Percentiles rank a stretch among this genome's conserved stretches.
phyloP scores from a whole-genome alignment of 768 basidiomycete genomes.

The Psilocybe sp. region DNA sequence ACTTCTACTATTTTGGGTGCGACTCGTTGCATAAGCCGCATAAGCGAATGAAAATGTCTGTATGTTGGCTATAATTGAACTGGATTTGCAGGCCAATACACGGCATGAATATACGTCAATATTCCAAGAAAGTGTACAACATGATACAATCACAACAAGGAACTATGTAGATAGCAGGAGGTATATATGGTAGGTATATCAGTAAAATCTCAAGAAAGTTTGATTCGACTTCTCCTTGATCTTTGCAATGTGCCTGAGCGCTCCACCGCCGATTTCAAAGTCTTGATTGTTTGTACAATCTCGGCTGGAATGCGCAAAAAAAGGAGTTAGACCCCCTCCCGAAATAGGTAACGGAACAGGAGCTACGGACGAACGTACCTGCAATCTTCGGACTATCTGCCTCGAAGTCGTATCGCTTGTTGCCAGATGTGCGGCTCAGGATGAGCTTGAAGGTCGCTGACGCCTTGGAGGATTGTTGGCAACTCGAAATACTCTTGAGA shows the following conservation, averaged over 20 bases:
- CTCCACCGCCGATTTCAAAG: constrained; percentile 62
- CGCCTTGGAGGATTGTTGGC: constrained; percentile 79
- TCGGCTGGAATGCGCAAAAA: constrained; percentile 43
- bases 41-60: no score
- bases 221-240: constrained; percentile 52
- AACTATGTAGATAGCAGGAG: no score
- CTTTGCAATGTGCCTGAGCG: constrained; percentile 62
- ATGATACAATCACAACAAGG: no score
- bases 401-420: constrained; percentile 97
- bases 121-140: no score
- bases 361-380: constrained; percentile 40
- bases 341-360: neutral
- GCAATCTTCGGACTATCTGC: constrained; percentile 84
- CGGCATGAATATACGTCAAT: no score
- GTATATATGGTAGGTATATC: no score
- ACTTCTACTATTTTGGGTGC: no score
- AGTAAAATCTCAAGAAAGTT: no score
- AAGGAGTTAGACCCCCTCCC: neutral
- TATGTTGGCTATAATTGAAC: no score
- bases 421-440: constrained; percentile 67
- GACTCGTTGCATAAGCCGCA: no score
- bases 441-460: constrained; percentile 90
- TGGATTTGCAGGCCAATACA: no score
- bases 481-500: constrained; percentile 80
- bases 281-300: constrained; percentile 72